Evolutionary conservation across 2,329 filamentous ascomycete genomes (phyloP).

Genomic region (Penicillium sp.): DNA sequence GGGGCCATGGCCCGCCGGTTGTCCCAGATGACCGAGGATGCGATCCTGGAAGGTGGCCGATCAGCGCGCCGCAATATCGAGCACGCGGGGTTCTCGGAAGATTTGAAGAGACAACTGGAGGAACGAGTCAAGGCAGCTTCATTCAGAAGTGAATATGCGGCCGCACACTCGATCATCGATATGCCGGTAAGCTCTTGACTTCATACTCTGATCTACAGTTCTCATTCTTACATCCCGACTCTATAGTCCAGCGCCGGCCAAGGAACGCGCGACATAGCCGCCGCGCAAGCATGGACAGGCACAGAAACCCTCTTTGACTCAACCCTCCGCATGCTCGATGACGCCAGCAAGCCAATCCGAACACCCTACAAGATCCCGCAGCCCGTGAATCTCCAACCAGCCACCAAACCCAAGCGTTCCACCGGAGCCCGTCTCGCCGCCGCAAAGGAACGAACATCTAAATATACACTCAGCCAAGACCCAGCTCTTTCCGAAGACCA

Average conservation of each 20-base stretch:
- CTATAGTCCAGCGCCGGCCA: conserved; percentile 62
- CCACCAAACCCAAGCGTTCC: conserved; percentile 48
- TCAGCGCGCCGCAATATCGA: conserved; percentile 61
- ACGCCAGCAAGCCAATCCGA: conserved; percentile 62
- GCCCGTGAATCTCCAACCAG: conserved; percentile 51
- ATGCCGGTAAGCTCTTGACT: conserved; percentile 50
- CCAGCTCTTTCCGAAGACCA: conserved; percentile 70
- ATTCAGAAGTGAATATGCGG: conserved; percentile 58
- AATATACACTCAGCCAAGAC: conserved; percentile 59
- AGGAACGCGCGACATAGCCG: conserved; percentile 70
- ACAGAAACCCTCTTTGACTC: conserved; percentile 74
- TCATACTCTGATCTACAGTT: background rate
- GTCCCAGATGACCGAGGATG: conserved; percentile 63
- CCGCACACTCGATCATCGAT: conserved; percentile 57
- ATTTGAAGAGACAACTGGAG: conserved; percentile 61
- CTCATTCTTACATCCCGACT: background rate
- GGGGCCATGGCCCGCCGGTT: conserved; percentile 63
- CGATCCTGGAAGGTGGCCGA: conserved; percentile 58
- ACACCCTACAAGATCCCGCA: conserved; percentile 47
- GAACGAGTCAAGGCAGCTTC: conserved; percentile 61
- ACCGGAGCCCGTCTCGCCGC: conserved; percentile 58
- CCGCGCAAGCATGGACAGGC: conserved; percentile 75
- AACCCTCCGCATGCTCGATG: conserved; percentile 76
- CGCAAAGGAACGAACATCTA: conserved; percentile 61
- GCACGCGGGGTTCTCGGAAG: conserved; percentile 65